Evolutionary conservation across 2,329 filamentous ascomycete species (phyloP).

Genomic region (Colletotrichum sublineola): DNA sequence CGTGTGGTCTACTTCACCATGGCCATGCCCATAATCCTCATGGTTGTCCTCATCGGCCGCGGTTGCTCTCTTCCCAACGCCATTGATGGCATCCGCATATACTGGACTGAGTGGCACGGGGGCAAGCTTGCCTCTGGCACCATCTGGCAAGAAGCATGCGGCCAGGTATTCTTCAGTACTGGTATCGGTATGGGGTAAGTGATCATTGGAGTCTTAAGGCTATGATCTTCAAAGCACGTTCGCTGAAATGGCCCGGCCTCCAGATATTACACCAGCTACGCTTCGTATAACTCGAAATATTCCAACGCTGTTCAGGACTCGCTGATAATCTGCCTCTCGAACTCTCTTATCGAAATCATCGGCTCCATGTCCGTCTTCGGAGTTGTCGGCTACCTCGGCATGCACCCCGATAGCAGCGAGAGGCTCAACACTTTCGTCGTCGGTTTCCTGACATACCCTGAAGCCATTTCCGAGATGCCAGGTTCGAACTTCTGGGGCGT

Average conservation of each 20-base stretch:
- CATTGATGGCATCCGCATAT: constrained; percentile 60
- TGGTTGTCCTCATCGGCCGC: constrained; percentile 64
- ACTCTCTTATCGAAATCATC: constrained; percentile 65
- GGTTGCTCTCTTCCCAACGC: constrained; percentile 65
- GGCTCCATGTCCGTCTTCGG: constrained; percentile 60
- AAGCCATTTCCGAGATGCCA: constrained; percentile 67
- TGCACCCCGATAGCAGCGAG: constrained; percentile 49
- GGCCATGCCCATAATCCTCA: constrained; percentile 66
- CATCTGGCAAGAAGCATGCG: constrained; percentile 67
- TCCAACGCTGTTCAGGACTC: constrained; percentile 68
- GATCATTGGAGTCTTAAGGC: not conserved
- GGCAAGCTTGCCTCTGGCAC: constrained; percentile 60
- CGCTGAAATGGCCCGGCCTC: constrained; percentile 50
- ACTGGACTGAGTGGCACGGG: constrained; percentile 55
- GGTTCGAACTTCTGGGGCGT: constrained; percentile 68
- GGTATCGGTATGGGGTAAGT: constrained; percentile 16
- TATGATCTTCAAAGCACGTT: constrained; percentile 54
- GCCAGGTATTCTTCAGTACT: constrained; percentile 57
- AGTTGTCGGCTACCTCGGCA: constrained; percentile 60
- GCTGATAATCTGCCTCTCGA: constrained; percentile 65
- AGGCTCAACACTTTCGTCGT: constrained; percentile 64
- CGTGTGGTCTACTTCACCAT: constrained; percentile 70
- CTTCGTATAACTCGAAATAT: constrained; percentile 66
- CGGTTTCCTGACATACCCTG: constrained; percentile 66
- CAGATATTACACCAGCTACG: constrained; percentile 68